Base-by-base conservation (phyloP, 805 yeast species). In the Hanseniaspora guilliermondii region DNA sequence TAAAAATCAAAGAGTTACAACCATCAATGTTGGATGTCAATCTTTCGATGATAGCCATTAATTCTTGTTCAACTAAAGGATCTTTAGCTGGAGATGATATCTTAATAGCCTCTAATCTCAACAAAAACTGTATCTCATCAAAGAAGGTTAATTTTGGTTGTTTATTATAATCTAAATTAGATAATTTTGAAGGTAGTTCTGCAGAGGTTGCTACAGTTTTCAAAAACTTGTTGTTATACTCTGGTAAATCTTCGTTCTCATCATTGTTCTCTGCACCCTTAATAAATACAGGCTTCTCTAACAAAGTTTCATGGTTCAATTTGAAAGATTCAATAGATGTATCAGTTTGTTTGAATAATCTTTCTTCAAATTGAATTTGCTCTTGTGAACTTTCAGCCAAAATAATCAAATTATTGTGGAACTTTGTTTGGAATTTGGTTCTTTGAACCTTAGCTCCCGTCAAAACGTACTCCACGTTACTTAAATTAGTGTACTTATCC, bases 391-490 rank as follows among this genome's bases (percentile, higher is more conserved):
- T 73, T 58, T 78, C 76, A 1, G 97, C 97, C 21, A 91, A 68
- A 25, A 87, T 77, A 16, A 89, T 76, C 57, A 91, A 75, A 39
- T 87, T 79, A 0, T 96, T 77, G 25, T 83, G 77, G n/a, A 82
- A 78, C 35, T 72, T 74, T 47, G 75, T 74, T 68, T 91, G 97
- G 65, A 72, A 86, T 65, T 85, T 85, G 4, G 97, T 91, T 63
- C 93, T 75, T 64, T 81, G 83, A 9, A 96, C 96, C 60, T 81
- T 81, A 55, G 93, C 85, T 60, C 97, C 97, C 1, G 97, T 85
- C 46, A 91, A 69, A 0, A 82, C 76, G 59, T 82, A 76, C 49
- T 76, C 70, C 47, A 87, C 73, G 1, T 78, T 76, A 0, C 88
- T 79, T 11, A 83, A 63, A 14, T 76, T 74, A 44, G 78, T 76